phyloP scores from a whole-genome alignment of 495 filamentous ascomycete species.

The Jackrogersella multiformis region DNA sequence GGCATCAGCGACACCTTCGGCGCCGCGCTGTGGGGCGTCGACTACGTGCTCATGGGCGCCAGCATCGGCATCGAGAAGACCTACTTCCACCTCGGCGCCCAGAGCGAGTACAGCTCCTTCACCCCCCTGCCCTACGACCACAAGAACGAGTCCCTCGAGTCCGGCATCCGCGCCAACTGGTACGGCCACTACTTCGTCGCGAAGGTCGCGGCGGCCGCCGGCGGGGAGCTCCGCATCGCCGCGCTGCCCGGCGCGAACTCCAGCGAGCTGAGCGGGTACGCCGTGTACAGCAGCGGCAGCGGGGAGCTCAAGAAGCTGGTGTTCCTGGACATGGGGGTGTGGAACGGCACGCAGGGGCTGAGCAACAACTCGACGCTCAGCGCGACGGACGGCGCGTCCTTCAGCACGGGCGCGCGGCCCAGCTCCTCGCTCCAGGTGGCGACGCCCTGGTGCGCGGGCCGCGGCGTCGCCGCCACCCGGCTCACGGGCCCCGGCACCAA shows the following conservation, averaged over 20 bases:
- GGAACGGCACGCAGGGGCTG: conserved; percentile 44
- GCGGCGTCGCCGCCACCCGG: conserved; percentile 16
- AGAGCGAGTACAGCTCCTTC: conserved; percentile 45
- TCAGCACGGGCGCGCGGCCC: conserved; percentile 38
- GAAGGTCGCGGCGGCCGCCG: conserved; percentile 11
- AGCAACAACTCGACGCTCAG: conserved; percentile 42
- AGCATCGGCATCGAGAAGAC: conserved; percentile 46
- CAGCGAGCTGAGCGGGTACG: conserved; percentile 42
- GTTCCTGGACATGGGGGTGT: conserved; percentile 46
- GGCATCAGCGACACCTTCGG: conserved; percentile 51
- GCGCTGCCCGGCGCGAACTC: conserved; percentile 41
- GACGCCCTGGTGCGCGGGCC: conserved; percentile 36
- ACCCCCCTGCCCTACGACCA: conserved; percentile 33
- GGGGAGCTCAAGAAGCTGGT: conserved; percentile 35
- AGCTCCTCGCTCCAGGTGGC: conserved; percentile 12
- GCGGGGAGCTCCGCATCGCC: conserved; percentile 21
- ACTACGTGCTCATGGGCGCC: conserved; percentile 50
- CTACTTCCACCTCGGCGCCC: conserved; percentile 52
- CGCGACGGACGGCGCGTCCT: conserved; percentile 37
- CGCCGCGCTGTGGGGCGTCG: conserved; percentile 50
- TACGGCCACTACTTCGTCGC: conserved; percentile 47
- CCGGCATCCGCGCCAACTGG: conserved; percentile 40
- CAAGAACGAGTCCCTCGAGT: conserved; percentile 41
- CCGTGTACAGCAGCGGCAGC: conserved; percentile 17
- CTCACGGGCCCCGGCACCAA: conserved; percentile 44